Base-by-base conservation (phyloP, 2,329 filamentous ascomycete genomes). In the Alternaria tenuissima region DNA sequence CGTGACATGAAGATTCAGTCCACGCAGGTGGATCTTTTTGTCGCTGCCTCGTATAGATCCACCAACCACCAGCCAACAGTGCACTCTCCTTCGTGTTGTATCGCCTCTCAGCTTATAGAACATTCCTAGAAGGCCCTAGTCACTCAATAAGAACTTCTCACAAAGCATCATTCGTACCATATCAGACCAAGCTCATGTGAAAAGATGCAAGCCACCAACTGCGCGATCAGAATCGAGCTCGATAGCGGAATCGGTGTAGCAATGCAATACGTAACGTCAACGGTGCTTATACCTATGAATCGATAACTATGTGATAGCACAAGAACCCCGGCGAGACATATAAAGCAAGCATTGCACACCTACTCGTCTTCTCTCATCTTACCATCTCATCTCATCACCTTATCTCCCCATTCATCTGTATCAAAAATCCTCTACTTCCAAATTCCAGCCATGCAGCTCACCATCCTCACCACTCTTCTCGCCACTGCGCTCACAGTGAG, bases 361-460 rank as follows among this genome's bases (percentile, higher is more conserved):
- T 12, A 12, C 20, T n/a, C 30, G 14, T 48, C 30, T 30, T 11
- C 18, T 48, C 28, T 22, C 44, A 48, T 9, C 20, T n/a, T 30
- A 24, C 4, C 46, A 41, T 12, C 28, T 32, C 36, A 44, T 30
- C 36, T 24, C 43, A 55, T 48, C 48, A 26, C 12, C 32, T 36
- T 32, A 5, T 43, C 24, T 48, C 12, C 28, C 18, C 26, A 52
- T 39, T 12, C 22, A 43, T 11, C 42, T 18, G 26, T 32, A 11
- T 39, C 18, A 11, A 2, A 14, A 22, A 18, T 18, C 4, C 32
- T 1, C 30, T 1, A 11, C 32, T 12, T 7, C 18, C 20, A 20
- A 28, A 28, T 20, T n/a, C 8, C 12, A 24, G 44, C 43, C 32
- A 59, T 64, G 62, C 59, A 59, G 16, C 44, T 59, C 48, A 39